Evolutionary conservation across 1,284 basidiomycete species (phyloP).

Genomic region (Sporisorium graminicola): DNA sequence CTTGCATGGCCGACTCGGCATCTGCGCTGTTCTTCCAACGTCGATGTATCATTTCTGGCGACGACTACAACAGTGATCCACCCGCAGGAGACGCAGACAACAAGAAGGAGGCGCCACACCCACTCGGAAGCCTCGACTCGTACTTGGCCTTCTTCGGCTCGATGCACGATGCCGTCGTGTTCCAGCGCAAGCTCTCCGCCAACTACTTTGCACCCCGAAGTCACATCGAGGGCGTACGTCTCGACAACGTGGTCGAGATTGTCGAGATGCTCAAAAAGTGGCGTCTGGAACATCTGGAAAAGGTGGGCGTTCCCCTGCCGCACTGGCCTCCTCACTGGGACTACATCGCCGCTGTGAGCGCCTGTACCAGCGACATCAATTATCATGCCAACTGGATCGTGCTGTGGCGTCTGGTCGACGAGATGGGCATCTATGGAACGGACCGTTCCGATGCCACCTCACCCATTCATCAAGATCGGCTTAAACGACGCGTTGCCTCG

Average conservation of each 20-base stretch:
- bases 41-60: constrained; percentile 75
- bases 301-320: constrained; percentile 80
- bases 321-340: constrained; percentile 87
- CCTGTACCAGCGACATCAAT: constrained; percentile 85
- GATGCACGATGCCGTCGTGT: constrained; percentile 70
- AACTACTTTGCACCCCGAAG: constrained; percentile 82
- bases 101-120: constrained; percentile 38
- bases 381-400: constrained; percentile 84
- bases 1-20: constrained; percentile 76
- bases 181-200: constrained; percentile 81
- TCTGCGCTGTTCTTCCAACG: constrained; percentile 76
- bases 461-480: constrained; percentile 28
- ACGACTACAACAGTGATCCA: constrained; percentile 54
- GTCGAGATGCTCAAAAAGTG: constrained; percentile 78
- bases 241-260: constrained; percentile 76
- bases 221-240: constrained; percentile 80
- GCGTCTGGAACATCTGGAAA: constrained; percentile 80
- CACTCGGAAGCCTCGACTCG: constrained; percentile 36
- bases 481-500: constrained; percentile 16
- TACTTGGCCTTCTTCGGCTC: constrained; percentile 42
- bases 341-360: constrained; percentile 83
- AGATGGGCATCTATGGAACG: constrained; percentile 77
- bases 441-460: constrained; percentile 44
- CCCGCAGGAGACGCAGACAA: constrained; percentile 30
- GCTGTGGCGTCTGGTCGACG: constrained; percentile 75